Percentiles rank a stretch among this genome's conserved stretches.
These are phyloP conservation scores for Colletotrichum kahawae DNA, from an alignment of 2,329 filamentous ascomycete species.

Conservation along the genomic window DNA sequence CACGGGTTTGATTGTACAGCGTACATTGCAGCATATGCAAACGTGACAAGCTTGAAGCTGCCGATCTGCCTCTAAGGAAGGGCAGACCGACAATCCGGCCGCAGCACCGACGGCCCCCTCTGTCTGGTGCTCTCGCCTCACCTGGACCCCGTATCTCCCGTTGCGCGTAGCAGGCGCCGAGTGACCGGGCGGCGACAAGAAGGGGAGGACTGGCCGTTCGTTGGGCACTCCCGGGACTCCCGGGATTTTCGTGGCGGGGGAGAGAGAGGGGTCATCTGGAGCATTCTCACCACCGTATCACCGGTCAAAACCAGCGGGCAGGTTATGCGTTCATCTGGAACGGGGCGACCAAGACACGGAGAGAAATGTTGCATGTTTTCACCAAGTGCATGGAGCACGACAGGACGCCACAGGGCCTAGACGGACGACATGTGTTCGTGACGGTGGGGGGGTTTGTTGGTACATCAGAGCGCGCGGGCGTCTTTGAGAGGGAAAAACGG, in stretches of 20 bases:
- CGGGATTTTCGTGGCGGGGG: background rate
- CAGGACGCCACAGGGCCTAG: slow-evolving; percentile 1
- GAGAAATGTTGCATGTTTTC: background rate
- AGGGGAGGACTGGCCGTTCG: background rate
- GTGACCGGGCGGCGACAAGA: background rate
- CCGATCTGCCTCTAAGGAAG: background rate
- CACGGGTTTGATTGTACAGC: background rate
- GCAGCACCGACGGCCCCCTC: background rate
- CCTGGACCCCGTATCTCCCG: background rate
- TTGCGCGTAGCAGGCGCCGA: background rate
- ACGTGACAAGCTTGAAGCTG: background rate
- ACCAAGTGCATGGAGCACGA: background rate
- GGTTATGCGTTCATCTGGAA: background rate
- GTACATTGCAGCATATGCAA: background rate
- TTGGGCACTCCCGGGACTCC: background rate
- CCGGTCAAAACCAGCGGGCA: background rate
- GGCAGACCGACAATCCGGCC: slow-evolving; percentile 17
- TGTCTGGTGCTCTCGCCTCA: background rate
- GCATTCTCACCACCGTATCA: background rate
- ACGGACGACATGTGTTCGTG: background rate
- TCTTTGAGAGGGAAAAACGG: background rate
- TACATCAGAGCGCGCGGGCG: background rate
- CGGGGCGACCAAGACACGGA: background rate
- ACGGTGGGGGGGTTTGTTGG: background rate
- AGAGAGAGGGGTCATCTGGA: background rate